Base-by-base conservation (phyloP, 345 rosid genomes). In the Microcos paniculata region DNA sequence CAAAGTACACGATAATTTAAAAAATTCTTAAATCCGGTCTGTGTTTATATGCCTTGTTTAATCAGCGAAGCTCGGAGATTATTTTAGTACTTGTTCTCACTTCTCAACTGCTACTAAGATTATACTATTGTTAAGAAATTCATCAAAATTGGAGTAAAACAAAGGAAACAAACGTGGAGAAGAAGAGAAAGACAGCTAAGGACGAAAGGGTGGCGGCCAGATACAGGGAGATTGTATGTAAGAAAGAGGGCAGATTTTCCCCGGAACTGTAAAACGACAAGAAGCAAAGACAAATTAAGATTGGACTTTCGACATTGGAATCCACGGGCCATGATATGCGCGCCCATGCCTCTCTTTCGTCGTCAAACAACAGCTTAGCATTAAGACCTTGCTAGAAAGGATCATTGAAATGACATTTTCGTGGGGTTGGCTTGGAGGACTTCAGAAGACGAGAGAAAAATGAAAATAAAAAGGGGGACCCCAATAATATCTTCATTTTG, bases 241-340 rank as follows among this genome's bases (percentile, higher is more conserved):
- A 15, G 10, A 38, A 52, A 51, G 30, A 24, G 35, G 10, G 57
- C 43, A 59, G 62, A 1, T 12, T 28, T 53, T 51, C 48, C 56
- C 43, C 4, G 1, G 28, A 74, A 68, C 76, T 71, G 43, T 12
- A 68, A 74, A 62, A 75, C 72, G 72, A 75, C 79, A 76, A 57
- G 40, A 16, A 57, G 10, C 21, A 23, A 43, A 0, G 38, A 46
- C n/a, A 26, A 35, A 35, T 49, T n/a, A 11, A 7, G 74, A 70
- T 70, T 53, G 61, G 26, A 52, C 55, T 45, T 8, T 13, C 8
- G 33, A 45, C 10, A 23, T 4, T 24, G 51, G 28, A 15, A 38
- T 38, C 31, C 8, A 19, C 1, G 28, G 51, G 30, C n/a, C n/a
- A n/a, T n/a, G n/a, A n/a, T n/a, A n/a, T n/a, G n/a, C n/a, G n/a